Evolutionary conservation across 2,329 filamentous ascomycete species (phyloP).

Genomic region (Hirsutella thompsonii): DNA sequence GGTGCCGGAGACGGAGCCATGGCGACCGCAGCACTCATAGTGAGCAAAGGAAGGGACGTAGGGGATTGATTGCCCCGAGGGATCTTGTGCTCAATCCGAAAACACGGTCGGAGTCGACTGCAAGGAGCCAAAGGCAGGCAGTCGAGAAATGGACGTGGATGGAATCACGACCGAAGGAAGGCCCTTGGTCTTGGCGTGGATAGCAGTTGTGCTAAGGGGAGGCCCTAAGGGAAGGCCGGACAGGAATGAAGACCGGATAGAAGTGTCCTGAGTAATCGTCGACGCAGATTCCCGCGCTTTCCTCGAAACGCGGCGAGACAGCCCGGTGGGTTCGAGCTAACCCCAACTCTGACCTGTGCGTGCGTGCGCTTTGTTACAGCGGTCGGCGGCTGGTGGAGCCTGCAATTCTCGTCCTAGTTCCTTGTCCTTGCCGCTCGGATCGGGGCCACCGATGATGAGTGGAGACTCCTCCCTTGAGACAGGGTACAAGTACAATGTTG

Average conservation of each 20-base stretch:
- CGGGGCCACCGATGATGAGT: neutral
- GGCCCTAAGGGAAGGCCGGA: neutral
- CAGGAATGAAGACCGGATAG: neutral
- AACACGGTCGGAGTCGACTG: neutral
- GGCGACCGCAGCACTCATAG: conserved; percentile 55
- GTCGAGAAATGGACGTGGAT: neutral
- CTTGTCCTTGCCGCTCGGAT: neutral
- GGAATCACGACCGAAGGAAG: neutral
- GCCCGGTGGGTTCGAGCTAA: neutral
- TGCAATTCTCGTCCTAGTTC: neutral
- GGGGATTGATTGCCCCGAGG: neutral
- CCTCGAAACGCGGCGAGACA: neutral
- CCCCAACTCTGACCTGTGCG: neutral
- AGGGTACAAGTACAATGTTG: no score
- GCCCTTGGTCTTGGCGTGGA: neutral
- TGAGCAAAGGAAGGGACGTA: conserved; percentile 18
- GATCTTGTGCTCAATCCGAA: neutral
- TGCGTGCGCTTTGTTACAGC: neutral
- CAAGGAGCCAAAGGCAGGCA: neutral
- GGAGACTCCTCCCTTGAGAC: neutral
- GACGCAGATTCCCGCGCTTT: neutral
- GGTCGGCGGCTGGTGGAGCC: neutral
- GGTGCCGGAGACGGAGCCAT: conserved; percentile 58
- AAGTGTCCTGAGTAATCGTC: neutral
- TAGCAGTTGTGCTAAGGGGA: neutral